Percentiles rank a stretch among this genome's conserved stretches.
phyloP scores from a whole-genome alignment of 345 rosid genomes.

The Eucalyptus lansdowneana region DNA sequence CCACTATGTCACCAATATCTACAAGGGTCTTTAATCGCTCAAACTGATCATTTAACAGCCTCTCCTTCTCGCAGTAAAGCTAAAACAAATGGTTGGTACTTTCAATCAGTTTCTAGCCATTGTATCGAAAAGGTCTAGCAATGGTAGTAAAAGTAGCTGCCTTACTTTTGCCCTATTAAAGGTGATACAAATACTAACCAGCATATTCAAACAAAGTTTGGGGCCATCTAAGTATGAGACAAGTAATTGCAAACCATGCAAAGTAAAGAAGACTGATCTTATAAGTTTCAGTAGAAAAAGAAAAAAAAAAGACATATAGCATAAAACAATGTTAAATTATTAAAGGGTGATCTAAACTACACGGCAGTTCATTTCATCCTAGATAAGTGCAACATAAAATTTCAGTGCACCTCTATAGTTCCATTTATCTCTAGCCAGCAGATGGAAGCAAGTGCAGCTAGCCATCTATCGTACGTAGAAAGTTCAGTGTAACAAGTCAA shows the following conservation, averaged over 20 bases:
- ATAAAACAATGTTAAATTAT: not conserved
- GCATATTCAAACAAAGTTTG: not conserved
- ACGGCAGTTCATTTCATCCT: not conserved
- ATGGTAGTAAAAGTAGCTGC: not conserved
- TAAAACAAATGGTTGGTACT: slow-evolving; percentile 4
- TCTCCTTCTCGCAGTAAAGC: slow-evolving; percentile 92
- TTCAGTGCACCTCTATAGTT: not conserved
- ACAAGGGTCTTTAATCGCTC: slow-evolving; percentile 64
- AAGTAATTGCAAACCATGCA: not conserved
- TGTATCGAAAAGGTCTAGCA: not conserved
- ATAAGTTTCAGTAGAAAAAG: not conserved
- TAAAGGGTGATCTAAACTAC: not conserved
- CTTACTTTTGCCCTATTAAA: not conserved
- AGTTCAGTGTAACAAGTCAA: not conserved
- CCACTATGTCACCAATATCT: slow-evolving; percentile 87
- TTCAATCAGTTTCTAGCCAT: not conserved
- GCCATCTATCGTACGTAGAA: not conserved
- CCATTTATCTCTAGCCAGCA: not conserved
- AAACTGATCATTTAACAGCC: slow-evolving; percentile 58
- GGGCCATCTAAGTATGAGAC: not conserved
- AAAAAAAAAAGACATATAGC: not conserved
- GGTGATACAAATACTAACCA: not conserved
- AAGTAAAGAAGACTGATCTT: not conserved
- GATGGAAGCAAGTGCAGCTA: not conserved
- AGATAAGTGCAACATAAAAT: not conserved